Evolutionary conservation across 352 stramenopile species (phyloP).

Genomic region (Globisporangium viniferum): DNA sequence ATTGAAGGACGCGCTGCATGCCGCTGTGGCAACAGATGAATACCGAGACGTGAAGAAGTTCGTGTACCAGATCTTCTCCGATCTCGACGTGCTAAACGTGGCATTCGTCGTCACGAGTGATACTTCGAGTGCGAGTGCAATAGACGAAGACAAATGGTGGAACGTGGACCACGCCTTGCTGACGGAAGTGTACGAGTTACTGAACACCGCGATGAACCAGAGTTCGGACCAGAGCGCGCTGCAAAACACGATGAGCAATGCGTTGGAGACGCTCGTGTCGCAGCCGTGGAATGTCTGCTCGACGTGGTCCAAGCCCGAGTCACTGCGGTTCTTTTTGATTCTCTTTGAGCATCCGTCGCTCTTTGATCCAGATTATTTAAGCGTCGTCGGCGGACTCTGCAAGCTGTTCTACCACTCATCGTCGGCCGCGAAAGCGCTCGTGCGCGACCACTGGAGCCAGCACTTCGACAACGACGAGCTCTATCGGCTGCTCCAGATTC

Average conservation of each 20-base stretch:
- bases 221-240: constrained; percentile 38
- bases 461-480: constrained; percentile 60
- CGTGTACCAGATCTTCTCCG: constrained; percentile 71
- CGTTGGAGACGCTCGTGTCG: constrained; percentile 58
- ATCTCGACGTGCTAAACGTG: constrained; percentile 47
- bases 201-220: constrained; percentile 33
- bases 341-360: constrained; percentile 72
- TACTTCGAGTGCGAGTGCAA: neutral
- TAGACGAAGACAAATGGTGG: constrained; percentile 42
- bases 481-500: constrained; percentile 60
- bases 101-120: constrained; percentile 37
- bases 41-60: constrained; percentile 57
- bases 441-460: constrained; percentile 51
- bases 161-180: constrained; percentile 42
- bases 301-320: constrained; percentile 43
- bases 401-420: constrained; percentile 68
- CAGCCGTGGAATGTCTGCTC: constrained; percentile 78
- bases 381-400: constrained; percentile 63
- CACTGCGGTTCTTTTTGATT: constrained; percentile 66
- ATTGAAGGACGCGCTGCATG: constrained; percentile 39
- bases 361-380: constrained; percentile 76
- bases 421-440: constrained; percentile 40
- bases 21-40: constrained; percentile 37
- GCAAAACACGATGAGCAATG: constrained; percentile 74
- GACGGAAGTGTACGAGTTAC: constrained; percentile 39